Conservation (phyloP, 2,329 filamentous ascomycete species). For the Ceratocystis ficicola region DNA sequence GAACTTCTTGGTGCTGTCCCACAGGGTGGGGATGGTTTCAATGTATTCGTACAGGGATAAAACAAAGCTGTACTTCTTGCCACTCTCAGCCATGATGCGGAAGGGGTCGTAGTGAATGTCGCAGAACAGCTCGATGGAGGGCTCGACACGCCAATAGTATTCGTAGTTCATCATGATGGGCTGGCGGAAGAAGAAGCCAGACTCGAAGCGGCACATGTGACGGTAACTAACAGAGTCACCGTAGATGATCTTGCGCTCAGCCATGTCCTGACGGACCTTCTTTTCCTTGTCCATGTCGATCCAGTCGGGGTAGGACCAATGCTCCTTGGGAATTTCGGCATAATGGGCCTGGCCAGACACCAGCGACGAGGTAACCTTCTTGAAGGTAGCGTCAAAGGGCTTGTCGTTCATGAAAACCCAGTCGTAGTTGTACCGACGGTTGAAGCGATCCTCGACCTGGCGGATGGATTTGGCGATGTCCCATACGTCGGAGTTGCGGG, state of each 20-base stretch:
- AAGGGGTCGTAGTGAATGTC: conserved; percentile 94
- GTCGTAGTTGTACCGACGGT: conserved; percentile 90
- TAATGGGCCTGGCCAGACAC: conserved; percentile 91
- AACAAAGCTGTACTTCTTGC: conserved; percentile 97
- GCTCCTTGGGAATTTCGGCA: conserved; percentile 75
- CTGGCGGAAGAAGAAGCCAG: conserved; percentile 98
- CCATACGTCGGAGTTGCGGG: conserved; percentile 88
- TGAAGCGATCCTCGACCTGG: conserved; percentile 96
- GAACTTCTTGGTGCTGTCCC: conserved; percentile 92
- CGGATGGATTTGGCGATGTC: conserved; percentile 93
- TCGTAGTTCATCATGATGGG: conserved; percentile 89
- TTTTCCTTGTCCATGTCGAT: conserved; percentile 91
- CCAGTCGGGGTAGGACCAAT: conserved; percentile 94
- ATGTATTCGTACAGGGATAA: conserved; percentile 92
- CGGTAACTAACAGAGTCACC: conserved; percentile 94
- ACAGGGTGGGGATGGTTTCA: conserved; percentile 90
- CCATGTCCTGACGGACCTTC: conserved; percentile 89
- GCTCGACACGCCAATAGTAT: conserved; percentile 99
- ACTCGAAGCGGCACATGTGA: conserved; percentile 99
- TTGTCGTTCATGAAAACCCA: conserved; percentile 99
- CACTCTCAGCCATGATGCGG: conserved; percentile 87
- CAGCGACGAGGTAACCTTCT: conserved; percentile 74
- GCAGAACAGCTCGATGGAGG: conserved; percentile 90
- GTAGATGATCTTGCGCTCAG: conserved; percentile 89
- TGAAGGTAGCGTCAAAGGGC: conserved; percentile 87